Conservation (phyloP, 106 monocot species). For the Acanthochlamys bracteata region DNA sequence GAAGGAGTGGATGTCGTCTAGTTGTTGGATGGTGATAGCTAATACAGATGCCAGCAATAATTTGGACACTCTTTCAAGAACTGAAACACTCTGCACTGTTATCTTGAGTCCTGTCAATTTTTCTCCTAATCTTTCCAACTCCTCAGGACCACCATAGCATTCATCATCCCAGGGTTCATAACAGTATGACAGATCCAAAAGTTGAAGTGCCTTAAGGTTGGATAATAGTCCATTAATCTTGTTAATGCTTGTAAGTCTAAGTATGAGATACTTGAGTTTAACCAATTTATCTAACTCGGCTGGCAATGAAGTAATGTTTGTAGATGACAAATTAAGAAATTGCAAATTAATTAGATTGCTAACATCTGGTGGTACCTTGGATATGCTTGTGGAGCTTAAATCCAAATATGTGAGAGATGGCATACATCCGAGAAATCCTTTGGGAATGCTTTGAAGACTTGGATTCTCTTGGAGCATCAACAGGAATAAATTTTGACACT, state of each 20-base stretch:
- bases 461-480: constrained; percentile 9
- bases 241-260: not conserved
- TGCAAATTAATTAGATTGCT: not conserved
- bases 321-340: constrained; percentile 17
- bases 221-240: not conserved
- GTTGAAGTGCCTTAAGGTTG: no score
- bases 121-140: not conserved
- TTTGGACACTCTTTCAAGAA: not conserved
- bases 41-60: no score
- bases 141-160: not conserved
- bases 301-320: constrained; percentile 7
- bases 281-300: not conserved
- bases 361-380: constrained; percentile 10
- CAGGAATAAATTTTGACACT: not conserved
- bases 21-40: no score
- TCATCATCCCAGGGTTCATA: no score
- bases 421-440: not conserved
- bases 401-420: constrained; percentile 10
- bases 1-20: no score
- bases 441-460: not conserved
- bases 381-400: constrained; percentile 1
- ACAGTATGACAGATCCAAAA: no score
- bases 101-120: not conserved
- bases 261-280: not conserved
- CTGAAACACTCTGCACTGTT: not conserved